Evolutionary conservation across 441 rosid genomes (phyloP).

Genomic region (Adansonia madagascariensis): DNA sequence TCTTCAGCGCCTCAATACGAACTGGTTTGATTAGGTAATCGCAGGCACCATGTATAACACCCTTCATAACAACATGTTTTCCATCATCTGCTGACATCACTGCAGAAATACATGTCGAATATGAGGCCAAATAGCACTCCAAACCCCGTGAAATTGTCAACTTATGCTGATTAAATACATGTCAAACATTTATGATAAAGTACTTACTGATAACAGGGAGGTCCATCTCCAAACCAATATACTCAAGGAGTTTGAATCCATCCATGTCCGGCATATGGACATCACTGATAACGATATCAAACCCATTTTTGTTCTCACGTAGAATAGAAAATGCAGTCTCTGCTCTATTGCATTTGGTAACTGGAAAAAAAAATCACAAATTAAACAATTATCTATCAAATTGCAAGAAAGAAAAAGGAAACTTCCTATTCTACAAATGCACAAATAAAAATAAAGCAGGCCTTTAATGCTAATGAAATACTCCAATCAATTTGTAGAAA

Average conservation of each 20-base stretch:
- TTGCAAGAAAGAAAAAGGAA: neutral
- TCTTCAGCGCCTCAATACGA: constrained; percentile 82
- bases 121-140: constrained; percentile 7
- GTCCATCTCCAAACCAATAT: constrained; percentile 86
- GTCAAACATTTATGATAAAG: neutral
- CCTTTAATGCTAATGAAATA: constrained; percentile 12
- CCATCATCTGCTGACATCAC: constrained; percentile 99
- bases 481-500: neutral
- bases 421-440: neutral
- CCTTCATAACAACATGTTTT: constrained; percentile 83
- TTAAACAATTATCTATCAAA: constrained; percentile 30
- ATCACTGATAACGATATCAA: constrained; percentile 86
- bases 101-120: constrained; percentile 28
- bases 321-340: constrained; percentile 69
- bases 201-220: constrained; percentile 91
- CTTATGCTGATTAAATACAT: neutral
- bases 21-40: constrained; percentile 89
- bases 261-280: constrained; percentile 99
- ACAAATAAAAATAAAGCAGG: constrained; percentile 28
- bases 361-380: constrained; percentile 48
- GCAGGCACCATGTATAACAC: constrained; percentile 92
- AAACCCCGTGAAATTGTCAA: neutral
- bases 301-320: constrained; percentile 70
- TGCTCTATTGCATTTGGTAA: constrained; percentile 83
- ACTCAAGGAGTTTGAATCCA: constrained; percentile 86